A percentile compares a stretch with the other conserved stretches of the same genome.
Evolutionary conservation across 345 rosid species (phyloP).

Genomic region (Eutrema heterophyllum): DNA sequence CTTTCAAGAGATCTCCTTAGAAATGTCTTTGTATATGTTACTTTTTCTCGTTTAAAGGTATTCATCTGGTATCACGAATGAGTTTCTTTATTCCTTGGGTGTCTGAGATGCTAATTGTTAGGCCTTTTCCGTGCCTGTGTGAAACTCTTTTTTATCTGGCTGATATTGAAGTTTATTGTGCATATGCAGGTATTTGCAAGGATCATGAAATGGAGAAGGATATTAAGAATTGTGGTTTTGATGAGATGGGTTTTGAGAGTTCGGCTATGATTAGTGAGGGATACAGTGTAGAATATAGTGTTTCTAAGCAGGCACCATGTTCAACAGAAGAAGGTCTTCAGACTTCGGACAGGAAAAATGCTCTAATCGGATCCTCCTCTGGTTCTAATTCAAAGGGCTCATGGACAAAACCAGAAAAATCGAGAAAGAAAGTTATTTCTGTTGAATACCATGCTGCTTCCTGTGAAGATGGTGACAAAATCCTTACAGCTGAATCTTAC

Average conservation of each 20-base stretch:
- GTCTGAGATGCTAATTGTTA: not conserved
- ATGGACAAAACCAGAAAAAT: slow-evolving; percentile 24
- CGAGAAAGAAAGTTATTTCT: slow-evolving; percentile 26
- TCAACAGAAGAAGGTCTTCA: not conserved
- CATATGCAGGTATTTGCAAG: slow-evolving; percentile 4
- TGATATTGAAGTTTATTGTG: not conserved
- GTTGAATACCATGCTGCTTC: slow-evolving; percentile 19
- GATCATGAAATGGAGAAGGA: slow-evolving; percentile 9
- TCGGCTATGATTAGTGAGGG: slow-evolving; percentile 50
- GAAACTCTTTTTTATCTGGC: not conserved
- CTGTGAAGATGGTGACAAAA: slow-evolving; percentile 29
- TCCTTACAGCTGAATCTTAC: slow-evolving; percentile 18
- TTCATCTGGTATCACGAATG: not conserved
- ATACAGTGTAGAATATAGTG: slow-evolving; percentile 24
- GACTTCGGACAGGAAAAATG: not conserved
- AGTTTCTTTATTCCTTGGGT: not conserved
- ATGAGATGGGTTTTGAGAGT: slow-evolving; percentile 53
- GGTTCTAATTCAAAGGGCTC: slow-evolving; percentile 22
- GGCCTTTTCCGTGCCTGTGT: not conserved
- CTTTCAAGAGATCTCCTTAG: not conserved
- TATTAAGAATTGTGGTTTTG: slow-evolving; percentile 35
- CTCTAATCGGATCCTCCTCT: slow-evolving; percentile 31
- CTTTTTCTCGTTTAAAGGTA: not conserved
- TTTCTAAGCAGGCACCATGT: slow-evolving; percentile 21
- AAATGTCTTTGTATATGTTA: not conserved